A percentile compares a stretch with the other conserved stretches of the same genome.
Conservation (phyloP, 1,284 basidiomycete genomes). For the Fomitiporia mediterranea region DNA sequence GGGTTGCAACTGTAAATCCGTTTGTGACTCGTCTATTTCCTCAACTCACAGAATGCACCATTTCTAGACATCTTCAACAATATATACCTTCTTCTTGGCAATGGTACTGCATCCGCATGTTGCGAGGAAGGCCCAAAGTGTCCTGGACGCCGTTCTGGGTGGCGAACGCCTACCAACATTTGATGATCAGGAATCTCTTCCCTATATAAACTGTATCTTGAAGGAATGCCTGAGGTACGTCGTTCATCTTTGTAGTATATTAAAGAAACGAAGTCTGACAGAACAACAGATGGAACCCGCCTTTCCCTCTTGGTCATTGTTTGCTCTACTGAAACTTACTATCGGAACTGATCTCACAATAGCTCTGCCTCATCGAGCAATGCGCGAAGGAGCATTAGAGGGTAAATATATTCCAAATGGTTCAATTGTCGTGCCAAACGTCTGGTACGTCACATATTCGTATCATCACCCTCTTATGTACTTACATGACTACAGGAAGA, state of each 20-base stretch:
- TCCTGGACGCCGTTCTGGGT: slow-evolving; percentile 28
- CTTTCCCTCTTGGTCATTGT: slow-evolving; percentile 8
- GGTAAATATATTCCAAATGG: slow-evolving; percentile 19
- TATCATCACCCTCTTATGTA: not conserved
- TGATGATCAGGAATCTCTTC: slow-evolving; percentile 25
- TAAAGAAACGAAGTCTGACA: too few species aligned
- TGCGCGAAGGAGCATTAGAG: slow-evolving; percentile 16
- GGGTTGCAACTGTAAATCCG: slow-evolving; percentile 10
- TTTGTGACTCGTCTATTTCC: not conserved
- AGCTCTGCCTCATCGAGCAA: slow-evolving; percentile 17
- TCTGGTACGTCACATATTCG: slow-evolving; percentile 8
- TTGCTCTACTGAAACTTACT: not conserved
- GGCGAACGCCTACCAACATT: slow-evolving; percentile 27
- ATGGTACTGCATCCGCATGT: slow-evolving; percentile 28
- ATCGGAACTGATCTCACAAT: not conserved
- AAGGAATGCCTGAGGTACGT: slow-evolving; percentile 29
- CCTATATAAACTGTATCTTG: slow-evolving; percentile 28
- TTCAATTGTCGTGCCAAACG: slow-evolving; percentile 18
- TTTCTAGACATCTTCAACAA: slow-evolving; percentile 16
- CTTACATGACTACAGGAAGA: not conserved
- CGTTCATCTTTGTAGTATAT: not conserved
- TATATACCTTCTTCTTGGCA: slow-evolving; percentile 27
- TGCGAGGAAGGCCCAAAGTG: slow-evolving; percentile 25
- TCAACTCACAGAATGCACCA: not conserved
- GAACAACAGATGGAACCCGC: slow-evolving; percentile 2